Percentiles rank a stretch among this genome's conserved stretches.
phyloP scores from a whole-genome alignment of 441 rosid genomes.

The Populus hybrid region DNA sequence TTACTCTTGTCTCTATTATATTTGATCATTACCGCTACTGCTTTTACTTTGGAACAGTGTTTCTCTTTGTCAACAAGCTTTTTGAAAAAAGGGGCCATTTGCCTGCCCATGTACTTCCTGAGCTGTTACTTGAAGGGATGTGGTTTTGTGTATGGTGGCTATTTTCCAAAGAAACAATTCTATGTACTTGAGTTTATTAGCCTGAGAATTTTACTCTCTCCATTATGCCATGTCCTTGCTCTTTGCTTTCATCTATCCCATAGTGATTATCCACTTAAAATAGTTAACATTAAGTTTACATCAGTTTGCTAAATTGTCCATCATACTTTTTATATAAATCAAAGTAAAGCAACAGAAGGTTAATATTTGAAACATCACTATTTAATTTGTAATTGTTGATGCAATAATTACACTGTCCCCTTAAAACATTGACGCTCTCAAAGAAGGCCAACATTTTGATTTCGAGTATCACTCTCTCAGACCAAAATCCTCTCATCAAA shows the following conservation, averaged over 20 bases:
- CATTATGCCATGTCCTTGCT: background rate
- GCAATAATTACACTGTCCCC: background rate
- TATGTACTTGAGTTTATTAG: background rate
- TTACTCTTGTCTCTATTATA: constrained; percentile 32
- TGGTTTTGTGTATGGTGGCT: background rate
- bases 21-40: background rate
- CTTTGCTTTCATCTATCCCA: background rate
- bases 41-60: constrained; percentile 6
- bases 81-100: background rate
- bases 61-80: background rate
- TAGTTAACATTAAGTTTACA: background rate
- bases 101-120: background rate
- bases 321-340: no score
- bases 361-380: background rate
- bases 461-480: background rate
- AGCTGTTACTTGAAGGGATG: background rate
- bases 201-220: background rate
- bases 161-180: background rate
- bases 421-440: background rate
- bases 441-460: background rate
- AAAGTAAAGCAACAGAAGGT: background rate
- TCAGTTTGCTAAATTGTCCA: background rate
- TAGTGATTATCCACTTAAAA: background rate
- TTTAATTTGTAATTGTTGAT: background rate
- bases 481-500: background rate